A percentile compares a stretch with the other conserved stretches of the same genome.
Evolutionary conservation across 2,329 filamentous ascomycete genomes (phyloP).

Genomic region (Nigrospora oryzae): DNA sequence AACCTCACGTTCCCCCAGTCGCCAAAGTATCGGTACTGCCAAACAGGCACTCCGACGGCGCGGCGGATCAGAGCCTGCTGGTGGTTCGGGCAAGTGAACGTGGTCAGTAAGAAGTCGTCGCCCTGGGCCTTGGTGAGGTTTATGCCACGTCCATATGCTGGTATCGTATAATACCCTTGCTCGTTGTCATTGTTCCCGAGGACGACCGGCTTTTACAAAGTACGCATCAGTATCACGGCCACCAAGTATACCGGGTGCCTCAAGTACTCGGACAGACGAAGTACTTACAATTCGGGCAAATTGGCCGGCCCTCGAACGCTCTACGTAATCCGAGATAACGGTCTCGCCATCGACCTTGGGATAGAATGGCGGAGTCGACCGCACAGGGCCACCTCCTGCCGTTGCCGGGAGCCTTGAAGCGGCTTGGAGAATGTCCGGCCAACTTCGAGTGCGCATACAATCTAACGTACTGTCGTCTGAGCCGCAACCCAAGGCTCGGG

Average conservation of each 20-base stretch:
- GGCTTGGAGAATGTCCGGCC: slow-evolving; percentile 25
- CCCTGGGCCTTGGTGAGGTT: slow-evolving; percentile 28
- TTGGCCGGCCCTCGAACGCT: neutral
- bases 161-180: slow-evolving; percentile 36
- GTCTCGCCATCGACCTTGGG: slow-evolving; percentile 28
- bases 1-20: slow-evolving; percentile 40
- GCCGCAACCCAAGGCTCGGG: slow-evolving; percentile 26
- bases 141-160: slow-evolving; percentile 28
- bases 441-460: slow-evolving; percentile 28
- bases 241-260: neutral
- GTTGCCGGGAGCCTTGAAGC: slow-evolving; percentile 23
- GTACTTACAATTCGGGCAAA: slow-evolving; percentile 12
- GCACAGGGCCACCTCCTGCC: slow-evolving; percentile 23
- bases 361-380: slow-evolving; percentile 29
- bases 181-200: slow-evolving; percentile 35
- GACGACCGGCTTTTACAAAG: slow-evolving; percentile 33
- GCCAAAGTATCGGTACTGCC: slow-evolving; percentile 37
- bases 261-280: fast-evolving
- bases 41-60: slow-evolving; percentile 24
- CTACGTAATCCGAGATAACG: slow-evolving; percentile 31
- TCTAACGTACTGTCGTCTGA: slow-evolving; percentile 16
- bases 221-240: slow-evolving; percentile 11
- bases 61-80: slow-evolving; percentile 26
- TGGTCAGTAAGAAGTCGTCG: slow-evolving; percentile 29
- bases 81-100: slow-evolving; percentile 35